phyloP scores from a whole-genome alignment of 192 early-diverging fungal genomes.

The Spinellus fusiger region DNA sequence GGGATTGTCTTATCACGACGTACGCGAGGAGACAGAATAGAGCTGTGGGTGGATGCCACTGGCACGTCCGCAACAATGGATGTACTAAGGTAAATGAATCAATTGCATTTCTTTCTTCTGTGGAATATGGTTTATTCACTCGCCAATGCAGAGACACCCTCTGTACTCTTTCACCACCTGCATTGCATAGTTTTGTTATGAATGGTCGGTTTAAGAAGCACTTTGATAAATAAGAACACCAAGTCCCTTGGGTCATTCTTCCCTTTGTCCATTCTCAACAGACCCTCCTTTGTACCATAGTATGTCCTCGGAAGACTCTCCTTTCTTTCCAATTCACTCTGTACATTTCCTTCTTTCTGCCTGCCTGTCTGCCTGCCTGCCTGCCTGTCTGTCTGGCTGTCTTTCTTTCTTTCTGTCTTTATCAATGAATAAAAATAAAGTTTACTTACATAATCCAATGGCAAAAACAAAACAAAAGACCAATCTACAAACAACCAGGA shows the following conservation, averaged over 20 bases:
- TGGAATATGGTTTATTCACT: not conserved
- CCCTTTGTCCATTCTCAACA: not conserved
- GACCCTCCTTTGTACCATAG: not conserved
- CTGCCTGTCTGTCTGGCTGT: no score
- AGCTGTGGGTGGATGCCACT: slow-evolving; percentile 40
- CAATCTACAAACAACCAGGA: no score
- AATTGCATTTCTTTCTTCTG: not conserved
- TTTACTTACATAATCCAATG: no score
- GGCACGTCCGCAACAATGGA: slow-evolving; percentile 28
- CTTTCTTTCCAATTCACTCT: not conserved
- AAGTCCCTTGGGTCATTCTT: not conserved
- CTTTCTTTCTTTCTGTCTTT: no score
- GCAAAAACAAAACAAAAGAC: no score
- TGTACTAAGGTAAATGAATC: slow-evolving; percentile 14
- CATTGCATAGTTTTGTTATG: not conserved
- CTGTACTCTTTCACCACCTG: not conserved
- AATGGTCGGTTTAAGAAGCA: slow-evolving; percentile 23
- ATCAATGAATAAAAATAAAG: no score
- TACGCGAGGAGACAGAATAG: slow-evolving; percentile 41
- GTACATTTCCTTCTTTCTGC: not conserved
- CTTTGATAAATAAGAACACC: slow-evolving; percentile 4
- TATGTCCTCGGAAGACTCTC: not conserved
- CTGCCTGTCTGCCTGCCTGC: no score
- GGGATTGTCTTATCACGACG: slow-evolving; percentile 28
- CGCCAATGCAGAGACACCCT: not conserved